Conservation (phyloP, 495 filamentous ascomycete genomes). For the Trichoderma orchidacearum region DNA sequence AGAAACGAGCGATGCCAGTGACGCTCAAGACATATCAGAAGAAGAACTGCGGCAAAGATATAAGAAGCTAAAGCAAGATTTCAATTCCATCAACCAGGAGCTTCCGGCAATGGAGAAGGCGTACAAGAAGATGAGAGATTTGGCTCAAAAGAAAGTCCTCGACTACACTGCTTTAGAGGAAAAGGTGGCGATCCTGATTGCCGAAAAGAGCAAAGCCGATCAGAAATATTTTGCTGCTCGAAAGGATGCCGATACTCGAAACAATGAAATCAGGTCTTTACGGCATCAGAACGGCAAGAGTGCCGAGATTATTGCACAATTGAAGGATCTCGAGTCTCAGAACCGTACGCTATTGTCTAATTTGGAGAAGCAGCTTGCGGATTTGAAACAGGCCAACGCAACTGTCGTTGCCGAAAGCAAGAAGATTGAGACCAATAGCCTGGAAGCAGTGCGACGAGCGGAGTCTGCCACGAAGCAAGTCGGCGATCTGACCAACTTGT, state of each 20-base stretch:
- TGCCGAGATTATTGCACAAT: conserved; percentile 80
- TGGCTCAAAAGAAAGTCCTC: conserved; percentile 75
- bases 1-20: conserved; percentile 25
- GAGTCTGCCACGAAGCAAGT: conserved; percentile 70
- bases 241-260: conserved; percentile 77
- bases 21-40: conserved; percentile 36
- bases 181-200: conserved; percentile 53
- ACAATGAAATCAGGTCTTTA: conserved; percentile 61
- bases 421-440: conserved; percentile 52
- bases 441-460: conserved; percentile 49
- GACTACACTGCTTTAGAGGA: conserved; percentile 68
- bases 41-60: conserved; percentile 66
- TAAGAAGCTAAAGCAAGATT: conserved; percentile 59
- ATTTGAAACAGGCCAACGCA: conserved; percentile 61
- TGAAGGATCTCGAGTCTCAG: conserved; percentile 77
- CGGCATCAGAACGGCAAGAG: conserved; percentile 75
- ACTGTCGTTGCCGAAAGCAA: conserved; percentile 54
- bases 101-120: conserved; percentile 73
- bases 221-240: conserved; percentile 95
- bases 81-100: conserved; percentile 72
- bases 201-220: conserved; percentile 90
- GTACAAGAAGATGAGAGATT: conserved; percentile 68
- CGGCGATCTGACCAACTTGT: conserved; percentile 53
- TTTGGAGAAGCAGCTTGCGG: conserved; percentile 78
- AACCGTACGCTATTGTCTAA: conserved; percentile 50